Base-by-base conservation (phyloP, 108 stramenopile genomes). In the Stephanodiscus minutulus region DNA sequence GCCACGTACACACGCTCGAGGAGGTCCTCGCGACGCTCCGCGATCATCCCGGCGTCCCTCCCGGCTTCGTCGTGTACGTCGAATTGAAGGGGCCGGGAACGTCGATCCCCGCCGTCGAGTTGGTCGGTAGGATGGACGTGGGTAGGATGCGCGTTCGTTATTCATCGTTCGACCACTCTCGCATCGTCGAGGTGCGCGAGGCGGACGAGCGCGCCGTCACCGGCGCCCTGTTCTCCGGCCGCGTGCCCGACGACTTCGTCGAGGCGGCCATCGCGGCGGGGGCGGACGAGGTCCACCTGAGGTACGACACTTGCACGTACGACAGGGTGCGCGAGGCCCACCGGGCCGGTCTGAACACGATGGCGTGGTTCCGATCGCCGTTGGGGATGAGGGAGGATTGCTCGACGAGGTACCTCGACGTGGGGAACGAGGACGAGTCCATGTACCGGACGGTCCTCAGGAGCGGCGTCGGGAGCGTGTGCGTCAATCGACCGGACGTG, bases 351-450 rank as follows among this genome's bases (percentile, higher is more conserved):
- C 64, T 91, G 43, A 58, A 55, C 9, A 86, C 76, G 24, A 90
- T 94, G 91, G 83, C 83, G 11, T 94, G 93, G 93, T 82, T 94
- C 41, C 85, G 93, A 15, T 89, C 89, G 6, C 88, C 89, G 5
- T 62, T 81, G 21, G 88, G 85, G 25, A 94, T 94, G 93, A 48
- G 21, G 7, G 54, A 64, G 9, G 90, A 94, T 80, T 46, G 60
- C 46, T 62, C 8, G 39, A 83, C 50, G 11, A 83, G 81, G 35
- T 94, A 82, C 71, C 46, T 37, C 35, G 90, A 94, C 64, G 82
- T 85, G 12, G 89, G 89, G 0, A 86, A 91, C 69, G 89, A 91
- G 73, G 88, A 90, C 61, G 76, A 84, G 31, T 22, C 43, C 25
- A 88, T 88, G 86, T 94, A 91, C 53, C 54, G 73, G 27, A 75